Percentiles rank a stretch among this genome's conserved stretches.
Evolutionary conservation across 2,329 filamentous ascomycete genomes (phyloP).

Genomic region (Aspergillus ochraceoroseus): DNA sequence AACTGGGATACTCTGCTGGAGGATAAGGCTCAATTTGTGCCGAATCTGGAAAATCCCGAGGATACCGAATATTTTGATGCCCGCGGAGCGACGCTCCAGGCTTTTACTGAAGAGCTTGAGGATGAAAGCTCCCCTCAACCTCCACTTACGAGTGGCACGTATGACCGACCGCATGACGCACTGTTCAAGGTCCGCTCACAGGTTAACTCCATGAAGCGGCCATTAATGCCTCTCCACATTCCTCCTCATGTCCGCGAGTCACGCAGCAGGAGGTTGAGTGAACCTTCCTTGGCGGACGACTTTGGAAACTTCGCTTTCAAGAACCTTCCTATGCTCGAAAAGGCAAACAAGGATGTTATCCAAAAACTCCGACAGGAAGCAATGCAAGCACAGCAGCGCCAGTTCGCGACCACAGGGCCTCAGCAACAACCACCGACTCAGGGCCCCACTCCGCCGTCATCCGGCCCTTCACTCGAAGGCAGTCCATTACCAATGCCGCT

Average conservation of each 20-base stretch:
- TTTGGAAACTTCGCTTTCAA: slow-evolving; percentile 97
- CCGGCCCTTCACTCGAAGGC: slow-evolving; percentile 69
- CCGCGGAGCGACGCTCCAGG: slow-evolving; percentile 83
- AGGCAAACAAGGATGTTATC: slow-evolving; percentile 98
- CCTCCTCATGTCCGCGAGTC: slow-evolving; percentile 92
- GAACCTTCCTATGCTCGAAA: slow-evolving; percentile 91
- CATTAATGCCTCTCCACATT: slow-evolving; percentile 91
- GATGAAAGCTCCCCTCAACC: slow-evolving; percentile 75
- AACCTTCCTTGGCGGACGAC: slow-evolving; percentile 82
- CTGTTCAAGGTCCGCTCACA: slow-evolving; percentile 83
- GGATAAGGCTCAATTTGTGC: slow-evolving; percentile 93
- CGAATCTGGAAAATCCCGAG: slow-evolving; percentile 85
- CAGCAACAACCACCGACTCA: slow-evolving; percentile 24
- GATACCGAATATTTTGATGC: slow-evolving; percentile 98
- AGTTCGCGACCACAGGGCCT: slow-evolving; percentile 29
- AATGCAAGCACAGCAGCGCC: slow-evolving; percentile 62
- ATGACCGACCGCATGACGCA: slow-evolving; percentile 92
- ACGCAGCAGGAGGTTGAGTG: slow-evolving; percentile 80
- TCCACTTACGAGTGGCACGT: slow-evolving; percentile 66
- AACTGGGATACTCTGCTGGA: slow-evolving; percentile 90
- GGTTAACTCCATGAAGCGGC: slow-evolving; percentile 80
- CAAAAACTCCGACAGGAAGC: slow-evolving; percentile 92
- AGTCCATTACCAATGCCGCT: slow-evolving; percentile 78
- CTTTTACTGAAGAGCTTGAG: slow-evolving; percentile 90
- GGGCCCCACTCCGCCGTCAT: slow-evolving; percentile 44